Evolutionary conservation across 148 eudicot species (phyloP).

Genomic region (Rhododendron ferrugineum): DNA sequence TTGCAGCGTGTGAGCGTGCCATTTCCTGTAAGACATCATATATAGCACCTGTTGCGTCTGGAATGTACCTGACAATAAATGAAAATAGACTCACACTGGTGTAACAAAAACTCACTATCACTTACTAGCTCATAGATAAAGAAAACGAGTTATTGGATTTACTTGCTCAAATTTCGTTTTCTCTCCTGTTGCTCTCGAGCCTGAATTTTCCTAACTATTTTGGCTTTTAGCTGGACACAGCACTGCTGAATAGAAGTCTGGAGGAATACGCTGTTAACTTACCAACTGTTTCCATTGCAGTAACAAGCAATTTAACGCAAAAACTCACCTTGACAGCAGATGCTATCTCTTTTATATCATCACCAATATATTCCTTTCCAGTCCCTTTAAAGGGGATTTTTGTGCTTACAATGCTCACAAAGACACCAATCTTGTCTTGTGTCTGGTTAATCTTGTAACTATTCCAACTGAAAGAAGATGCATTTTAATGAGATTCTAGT

Average conservation of each 20-base stretch:
- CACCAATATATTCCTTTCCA: conserved; percentile 99
- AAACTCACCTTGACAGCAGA: conserved; percentile 83
- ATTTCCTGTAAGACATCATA: conserved; percentile 66
- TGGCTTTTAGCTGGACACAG: conserved; percentile 82
- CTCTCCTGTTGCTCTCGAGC: conserved; percentile 99
- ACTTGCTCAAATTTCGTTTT: conserved; percentile 90
- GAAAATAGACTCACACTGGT: not conserved
- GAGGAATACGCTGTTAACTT: conserved; percentile 10
- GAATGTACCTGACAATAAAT: conserved; percentile 63
- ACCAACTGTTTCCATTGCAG: not conserved
- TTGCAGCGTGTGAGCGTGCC: conserved; percentile 50
- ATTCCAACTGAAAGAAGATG: conserved; percentile 64
- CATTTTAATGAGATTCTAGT: conserved; percentile 23
- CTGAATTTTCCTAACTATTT: conserved; percentile 88
- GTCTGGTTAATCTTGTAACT: conserved; percentile 94
- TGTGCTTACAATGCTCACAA: conserved; percentile 98
- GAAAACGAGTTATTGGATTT: conserved; percentile 15
- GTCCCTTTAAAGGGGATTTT: conserved; percentile 99
- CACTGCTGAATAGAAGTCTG: conserved; percentile 93
- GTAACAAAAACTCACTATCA: not conserved
- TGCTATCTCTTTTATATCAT: conserved; percentile 93
- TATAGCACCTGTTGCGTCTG: conserved; percentile 74
- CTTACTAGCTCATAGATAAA: not conserved
- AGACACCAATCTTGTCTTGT: conserved; percentile 94
- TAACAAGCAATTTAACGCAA: not conserved